Conservation (phyloP, 1,139 yeast species). For the Diutina ranongensis region DNA sequence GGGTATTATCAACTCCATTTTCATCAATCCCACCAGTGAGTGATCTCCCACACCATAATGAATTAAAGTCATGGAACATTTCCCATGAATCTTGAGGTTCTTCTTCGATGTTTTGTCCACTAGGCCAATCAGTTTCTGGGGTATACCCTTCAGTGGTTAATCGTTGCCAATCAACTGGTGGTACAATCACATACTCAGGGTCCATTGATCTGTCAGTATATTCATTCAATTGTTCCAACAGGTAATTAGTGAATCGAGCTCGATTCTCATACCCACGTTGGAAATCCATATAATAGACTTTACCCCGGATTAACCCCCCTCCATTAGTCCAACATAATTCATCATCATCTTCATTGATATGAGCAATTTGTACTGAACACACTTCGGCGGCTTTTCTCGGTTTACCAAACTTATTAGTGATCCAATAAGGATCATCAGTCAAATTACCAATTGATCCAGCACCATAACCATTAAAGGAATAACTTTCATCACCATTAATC, state of each 20-base stretch:
- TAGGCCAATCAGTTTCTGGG: background rate
- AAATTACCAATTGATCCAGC: constrained; percentile 11
- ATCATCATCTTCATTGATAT: constrained; percentile 7
- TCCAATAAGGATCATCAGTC: background rate
- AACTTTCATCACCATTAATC: constrained; percentile 10
- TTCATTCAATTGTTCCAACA: background rate
- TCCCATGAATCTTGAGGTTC: background rate
- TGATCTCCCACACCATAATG: background rate
- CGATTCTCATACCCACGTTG: constrained; percentile 6
- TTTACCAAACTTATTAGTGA: background rate
- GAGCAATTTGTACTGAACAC: constrained; percentile 10
- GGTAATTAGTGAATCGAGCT: background rate
- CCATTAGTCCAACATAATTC: constrained; percentile 10
- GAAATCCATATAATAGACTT: constrained; percentile 7
- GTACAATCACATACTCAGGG: background rate
- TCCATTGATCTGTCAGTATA: background rate
- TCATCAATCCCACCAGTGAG: background rate
- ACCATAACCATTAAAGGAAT: constrained; percentile 9
- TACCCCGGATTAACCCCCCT: constrained; percentile 9
- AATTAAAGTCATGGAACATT: background rate
- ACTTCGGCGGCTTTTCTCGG: constrained; percentile 7
- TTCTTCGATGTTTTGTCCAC: background rate
- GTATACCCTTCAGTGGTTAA: background rate
- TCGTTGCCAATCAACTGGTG: background rate
- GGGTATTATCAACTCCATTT: background rate